Evolutionary conservation across 2,329 filamentous ascomycete species (phyloP).

Genomic region (Epichloe sibirici): DNA sequence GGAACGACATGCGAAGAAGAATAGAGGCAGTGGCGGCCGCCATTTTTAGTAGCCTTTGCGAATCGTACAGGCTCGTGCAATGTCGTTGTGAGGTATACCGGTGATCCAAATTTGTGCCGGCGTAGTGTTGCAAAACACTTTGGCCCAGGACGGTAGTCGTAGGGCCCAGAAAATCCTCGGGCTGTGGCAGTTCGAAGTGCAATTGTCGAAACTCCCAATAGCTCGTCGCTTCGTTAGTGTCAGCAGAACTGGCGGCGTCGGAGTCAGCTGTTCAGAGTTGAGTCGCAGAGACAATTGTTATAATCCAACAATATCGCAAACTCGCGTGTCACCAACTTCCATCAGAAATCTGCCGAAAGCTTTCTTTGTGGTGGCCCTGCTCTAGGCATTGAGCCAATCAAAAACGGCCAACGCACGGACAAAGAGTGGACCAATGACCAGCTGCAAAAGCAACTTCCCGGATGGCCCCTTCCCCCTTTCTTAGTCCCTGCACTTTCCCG

Average conservation of each 20-base stretch:
- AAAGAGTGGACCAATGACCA: constrained; percentile 16
- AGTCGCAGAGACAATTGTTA: neutral
- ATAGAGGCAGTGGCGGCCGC: constrained; percentile 29
- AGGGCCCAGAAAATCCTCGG: neutral
- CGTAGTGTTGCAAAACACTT: neutral
- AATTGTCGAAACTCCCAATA: neutral
- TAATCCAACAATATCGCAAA: constrained; percentile 11
- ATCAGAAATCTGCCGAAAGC: constrained; percentile 20
- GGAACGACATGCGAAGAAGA: constrained; percentile 40
- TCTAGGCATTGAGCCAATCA: constrained; percentile 18
- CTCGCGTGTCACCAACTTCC: constrained; percentile 1
- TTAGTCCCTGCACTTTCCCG: constrained; percentile 26
- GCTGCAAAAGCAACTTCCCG: constrained; percentile 13
- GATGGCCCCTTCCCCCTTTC: constrained; percentile 30
- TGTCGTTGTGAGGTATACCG: neutral
- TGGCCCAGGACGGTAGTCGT: neutral
- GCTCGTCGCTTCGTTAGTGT: neutral
- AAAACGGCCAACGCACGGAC: constrained; percentile 15
- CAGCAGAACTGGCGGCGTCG: neutral
- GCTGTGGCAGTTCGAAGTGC: neutral
- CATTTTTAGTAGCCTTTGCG: neutral
- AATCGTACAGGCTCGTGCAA: neutral
- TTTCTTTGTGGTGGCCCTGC: constrained; percentile 13
- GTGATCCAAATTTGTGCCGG: too few relatives aligned
- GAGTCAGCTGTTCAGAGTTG: neutral